A percentile compares a stretch with the other conserved stretches of the same genome.
phyloP scores from a whole-genome alignment of 2,329 filamentous ascomycete species.

The Phyllosticta ampelicida region DNA sequence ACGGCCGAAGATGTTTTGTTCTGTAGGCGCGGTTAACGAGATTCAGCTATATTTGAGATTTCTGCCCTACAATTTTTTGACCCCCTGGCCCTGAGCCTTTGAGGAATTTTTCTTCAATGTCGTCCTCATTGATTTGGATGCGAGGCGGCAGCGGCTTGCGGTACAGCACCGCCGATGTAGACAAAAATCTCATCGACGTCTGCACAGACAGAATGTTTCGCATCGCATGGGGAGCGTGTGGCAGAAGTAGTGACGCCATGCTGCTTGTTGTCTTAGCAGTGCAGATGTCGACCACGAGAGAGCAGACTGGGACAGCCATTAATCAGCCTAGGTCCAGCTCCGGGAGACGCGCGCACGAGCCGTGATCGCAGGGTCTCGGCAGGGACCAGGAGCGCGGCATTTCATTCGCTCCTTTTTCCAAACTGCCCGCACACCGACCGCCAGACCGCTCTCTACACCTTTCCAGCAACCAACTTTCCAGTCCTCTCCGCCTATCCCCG shows the following conservation, averaged over 20 bases:
- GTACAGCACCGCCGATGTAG: conserved; percentile 12
- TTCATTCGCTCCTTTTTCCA: not conserved
- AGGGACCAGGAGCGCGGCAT: not conserved
- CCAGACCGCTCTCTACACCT: not conserved
- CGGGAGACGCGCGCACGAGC: not conserved
- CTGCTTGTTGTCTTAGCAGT: not conserved
- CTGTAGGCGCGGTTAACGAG: conserved; percentile 23
- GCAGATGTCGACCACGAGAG: not conserved
- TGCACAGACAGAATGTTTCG: not conserved
- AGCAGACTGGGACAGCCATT: not conserved
- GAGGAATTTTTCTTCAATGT: conserved; percentile 76
- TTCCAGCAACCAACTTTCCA: not conserved
- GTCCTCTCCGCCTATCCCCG: not conserved
- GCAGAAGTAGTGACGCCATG: not conserved
- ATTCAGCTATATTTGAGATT: not conserved
- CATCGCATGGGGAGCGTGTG: not conserved
- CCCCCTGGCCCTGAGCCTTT: conserved; percentile 89
- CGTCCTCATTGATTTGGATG: conserved; percentile 61
- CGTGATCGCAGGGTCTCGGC: not conserved
- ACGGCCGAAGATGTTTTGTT: conserved; percentile 97
- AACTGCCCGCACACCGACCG: not conserved
- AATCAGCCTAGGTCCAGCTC: not conserved
- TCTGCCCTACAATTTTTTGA: conserved; percentile 62
- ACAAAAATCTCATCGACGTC: conserved; percentile 15
- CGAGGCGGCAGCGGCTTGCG: conserved; percentile 63